phyloP scores from a whole-genome alignment of 495 filamentous ascomycete species.

The Lentithecium fluviatile region DNA sequence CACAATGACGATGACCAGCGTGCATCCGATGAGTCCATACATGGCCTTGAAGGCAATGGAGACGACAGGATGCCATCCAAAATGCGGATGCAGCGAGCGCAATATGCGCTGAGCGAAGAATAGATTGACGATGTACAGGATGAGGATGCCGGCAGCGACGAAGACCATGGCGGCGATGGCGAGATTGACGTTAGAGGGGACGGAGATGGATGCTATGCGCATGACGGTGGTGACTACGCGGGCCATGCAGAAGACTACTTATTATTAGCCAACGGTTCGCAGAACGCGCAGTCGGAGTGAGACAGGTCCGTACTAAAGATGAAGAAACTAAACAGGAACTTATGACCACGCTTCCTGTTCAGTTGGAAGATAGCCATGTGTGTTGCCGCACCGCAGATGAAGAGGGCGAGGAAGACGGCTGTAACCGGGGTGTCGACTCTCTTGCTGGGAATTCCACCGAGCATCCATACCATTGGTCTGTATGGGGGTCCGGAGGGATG shows the following conservation, averaged over 20 bases:
- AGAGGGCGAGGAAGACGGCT: conserved; percentile 34
- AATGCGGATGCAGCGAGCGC: conserved; percentile 65
- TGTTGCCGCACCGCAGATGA: conserved; percentile 21
- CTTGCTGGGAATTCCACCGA: conserved; percentile 26
- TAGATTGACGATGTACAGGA: conserved; percentile 81
- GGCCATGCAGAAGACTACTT: conserved; percentile 43
- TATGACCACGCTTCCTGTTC: conserved; percentile 30
- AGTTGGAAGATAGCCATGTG: conserved; percentile 39
- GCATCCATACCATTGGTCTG: conserved; percentile 23
- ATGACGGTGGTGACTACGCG: conserved; percentile 37
- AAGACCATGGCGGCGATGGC: conserved; percentile 51
- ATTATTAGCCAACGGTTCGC: neutral
- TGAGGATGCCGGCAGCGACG: conserved; percentile 69
- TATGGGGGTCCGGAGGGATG: conserved; percentile 27
- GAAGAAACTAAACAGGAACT: conserved; percentile 27
- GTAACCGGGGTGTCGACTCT: conserved; percentile 32
- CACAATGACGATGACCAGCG: conserved; percentile 69
- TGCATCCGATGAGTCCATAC: conserved; percentile 59
- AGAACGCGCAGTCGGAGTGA: neutral
- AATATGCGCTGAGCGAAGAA: conserved; percentile 76
- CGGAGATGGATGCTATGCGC: conserved; percentile 33
- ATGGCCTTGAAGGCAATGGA: conserved; percentile 54
- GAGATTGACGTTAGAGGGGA: conserved; percentile 34
- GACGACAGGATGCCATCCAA: conserved; percentile 63
- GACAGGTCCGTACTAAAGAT: conserved; percentile 31